Base-by-base conservation (phyloP, 2,329 filamentous ascomycete genomes). In the Phialophora expanda region DNA sequence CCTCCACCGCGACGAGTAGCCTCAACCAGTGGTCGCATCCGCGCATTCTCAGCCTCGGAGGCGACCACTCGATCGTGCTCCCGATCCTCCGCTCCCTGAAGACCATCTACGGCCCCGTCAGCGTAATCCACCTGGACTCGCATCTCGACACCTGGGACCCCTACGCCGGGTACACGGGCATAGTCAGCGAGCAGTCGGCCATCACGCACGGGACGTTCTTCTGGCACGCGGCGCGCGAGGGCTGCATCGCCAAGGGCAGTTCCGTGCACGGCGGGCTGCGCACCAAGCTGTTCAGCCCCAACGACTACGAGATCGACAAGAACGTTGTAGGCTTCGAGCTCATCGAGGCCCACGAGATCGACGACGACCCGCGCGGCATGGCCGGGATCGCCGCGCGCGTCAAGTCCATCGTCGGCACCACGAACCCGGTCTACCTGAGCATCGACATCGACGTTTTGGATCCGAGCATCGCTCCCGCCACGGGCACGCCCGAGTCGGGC, bases 121-220 rank as follows among this genome's bases (percentile, higher is more conserved):
- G 81, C 20, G 86, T 88, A 44, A 86, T 88, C 64, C 86, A 88
- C 75, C 87, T 88, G 71, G 86, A 88, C 74, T 84, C 81, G 54
- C 86, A 88, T 74, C 77, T 87, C 4, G 84, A 85, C 69, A 84
- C 84, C 73, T 91, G 91, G 91, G 87, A 86, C 65, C 92, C 92
- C 46, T 94, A 94, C 76, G 92, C 95, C 32, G 70, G 72, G 17
- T 96, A 96, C 73, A 92, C 92, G 57, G 92, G 91, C 30, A 88
- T 90, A 0, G 91, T 91, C 0, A 90, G 87, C 28, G 85, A 93
- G 66, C 86, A 88, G 46, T 91, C 91, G 26, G 84, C 84, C 69
- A 89, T 96, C 80, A 96, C 95, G 79, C 91, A 95, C 79, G 92
- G 92, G 48, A 95, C 91, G 0, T 95, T 94, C 81, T 96, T 96